Base-by-base conservation (phyloP, 768 basidiomycete species). In the Boletus huronensis region DNA sequence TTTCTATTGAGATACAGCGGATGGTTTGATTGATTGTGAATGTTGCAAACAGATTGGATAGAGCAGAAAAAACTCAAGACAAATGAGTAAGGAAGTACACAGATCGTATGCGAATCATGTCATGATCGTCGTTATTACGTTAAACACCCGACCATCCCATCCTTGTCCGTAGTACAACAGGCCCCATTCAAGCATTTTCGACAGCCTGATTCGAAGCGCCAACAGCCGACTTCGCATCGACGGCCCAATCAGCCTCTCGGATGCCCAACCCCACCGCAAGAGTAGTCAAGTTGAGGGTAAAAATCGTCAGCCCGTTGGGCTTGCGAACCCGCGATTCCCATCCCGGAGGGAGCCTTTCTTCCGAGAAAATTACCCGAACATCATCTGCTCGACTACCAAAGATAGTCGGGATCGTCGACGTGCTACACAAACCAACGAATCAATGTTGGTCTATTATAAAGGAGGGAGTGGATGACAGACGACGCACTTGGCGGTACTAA, bases 271-370 rank as follows among this genome's bases (percentile, higher is more conserved):
- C 54, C 11, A 61, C 17, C 9, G n/a, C 11, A 1, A 57, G 9
- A 11, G 40, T 44, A 7, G 60, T 54, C 5, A 42, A 42, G 63
- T 88, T 86, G 72, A 87, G 83, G 3, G 67, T 67, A 8, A 70
- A 45, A 19, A 90, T 68, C 0, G 87, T 88, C 28, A 89, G 65
- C 0, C 88, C 88, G 52, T 76, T 69, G 0, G 71, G 79, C 38
- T 75, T 69, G 23, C 77, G 73, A 28, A 82, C 67, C n/a, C 78
- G 72, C 0, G 87, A 76, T 64, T 89, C 86, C 85, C 87, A 90
- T 23, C 82, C 82, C 0, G 84, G 75, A 1, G 84, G 83, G 25
- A 90, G 64, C 19, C 87, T 80, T 59, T 91, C 88, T 49, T 91
- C 85, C 6, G 74, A 63, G 28, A 91, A 69, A 45, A 88, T 61